A percentile compares a stretch with the other conserved stretches of the same genome.
Evolutionary conservation across 225 moss, liverwort and hornwort genomes (phyloP).

Genomic region (Physcomitrium patens): DNA sequence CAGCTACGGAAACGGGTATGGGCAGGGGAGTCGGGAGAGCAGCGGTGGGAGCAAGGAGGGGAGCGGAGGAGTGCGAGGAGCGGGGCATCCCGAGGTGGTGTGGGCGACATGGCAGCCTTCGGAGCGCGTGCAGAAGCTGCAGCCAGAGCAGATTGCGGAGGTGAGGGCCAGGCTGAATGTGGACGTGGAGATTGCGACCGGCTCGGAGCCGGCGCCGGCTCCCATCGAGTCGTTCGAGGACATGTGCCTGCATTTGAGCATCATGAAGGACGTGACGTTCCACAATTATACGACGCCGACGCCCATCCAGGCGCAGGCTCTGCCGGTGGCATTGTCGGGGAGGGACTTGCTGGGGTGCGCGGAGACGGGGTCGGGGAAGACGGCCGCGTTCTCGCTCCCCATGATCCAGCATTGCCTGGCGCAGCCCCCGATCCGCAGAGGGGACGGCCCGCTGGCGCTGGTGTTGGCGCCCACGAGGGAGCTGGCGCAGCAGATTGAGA

Average conservation of each 20-base stretch:
- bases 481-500: constrained; percentile 99
- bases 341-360: constrained; percentile 94
- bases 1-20: constrained; percentile 68
- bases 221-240: constrained; percentile 97
- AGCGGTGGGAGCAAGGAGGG: constrained; percentile 29
- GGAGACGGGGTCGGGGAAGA: constrained; percentile 97
- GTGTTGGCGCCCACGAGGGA: constrained; percentile 97
- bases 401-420: constrained; percentile 98
- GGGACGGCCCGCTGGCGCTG: constrained; percentile 88
- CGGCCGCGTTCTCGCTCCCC: constrained; percentile 91
- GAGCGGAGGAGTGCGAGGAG: constrained; percentile 58
- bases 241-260: constrained; percentile 92
- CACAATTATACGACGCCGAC: constrained; percentile 95
- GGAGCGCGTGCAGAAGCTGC: constrained; percentile 86
- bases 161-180: constrained; percentile 91
- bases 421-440: constrained; percentile 82
- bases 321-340: constrained; percentile 82
- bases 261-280: constrained; percentile 96
- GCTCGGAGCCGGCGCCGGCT: constrained; percentile 75
- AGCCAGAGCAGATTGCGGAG: constrained; percentile 89
- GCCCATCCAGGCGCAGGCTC: constrained; percentile 95
- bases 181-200: constrained; percentile 85
- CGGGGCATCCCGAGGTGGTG: constrained; percentile 78
- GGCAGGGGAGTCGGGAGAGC: constrained; percentile 45
- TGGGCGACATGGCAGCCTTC: constrained; percentile 98